Evolutionary conservation across 2,329 filamentous ascomycete species (phyloP).

Genomic region (Monosporascus sp.): DNA sequence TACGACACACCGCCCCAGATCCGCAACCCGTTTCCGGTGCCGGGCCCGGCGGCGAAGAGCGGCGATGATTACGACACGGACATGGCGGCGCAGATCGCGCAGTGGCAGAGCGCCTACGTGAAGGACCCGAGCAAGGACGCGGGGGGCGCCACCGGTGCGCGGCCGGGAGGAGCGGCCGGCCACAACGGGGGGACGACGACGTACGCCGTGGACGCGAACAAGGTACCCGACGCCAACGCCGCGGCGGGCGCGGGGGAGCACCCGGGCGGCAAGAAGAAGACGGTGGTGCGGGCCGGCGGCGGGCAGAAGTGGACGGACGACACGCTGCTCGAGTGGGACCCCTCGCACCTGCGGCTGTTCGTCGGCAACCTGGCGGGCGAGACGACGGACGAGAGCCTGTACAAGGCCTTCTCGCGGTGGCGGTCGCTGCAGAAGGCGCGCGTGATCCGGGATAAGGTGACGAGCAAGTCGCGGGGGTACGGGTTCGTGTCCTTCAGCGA

Average conservation of each 20-base stretch:
- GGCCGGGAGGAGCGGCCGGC: slow-evolving; percentile 22
- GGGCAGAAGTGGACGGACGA: slow-evolving; percentile 91
- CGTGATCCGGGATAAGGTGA: slow-evolving; percentile 91
- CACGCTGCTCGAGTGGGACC: slow-evolving; percentile 90
- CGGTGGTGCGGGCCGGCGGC: slow-evolving; percentile 81
- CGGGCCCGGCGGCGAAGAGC: slow-evolving; percentile 38
- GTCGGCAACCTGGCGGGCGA: slow-evolving; percentile 96
- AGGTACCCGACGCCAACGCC: slow-evolving; percentile 21
- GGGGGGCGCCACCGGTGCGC: slow-evolving; percentile 20
- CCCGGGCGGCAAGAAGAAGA: slow-evolving; percentile 64
- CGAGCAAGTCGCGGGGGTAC: slow-evolving; percentile 92
- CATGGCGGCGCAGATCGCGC: slow-evolving; percentile 84
- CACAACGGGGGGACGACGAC: slow-evolving; percentile 30
- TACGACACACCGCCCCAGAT: slow-evolving; percentile 62
- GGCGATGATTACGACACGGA: slow-evolving; percentile 63
- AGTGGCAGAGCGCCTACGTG: slow-evolving; percentile 89
- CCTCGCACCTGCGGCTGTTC: slow-evolving; percentile 87
- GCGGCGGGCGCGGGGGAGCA: slow-evolving; percentile 29
- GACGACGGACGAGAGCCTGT: slow-evolving; percentile 89
- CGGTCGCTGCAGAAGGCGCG: slow-evolving; percentile 85
- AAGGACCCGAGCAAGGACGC: slow-evolving; percentile 48
- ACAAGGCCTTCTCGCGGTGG: slow-evolving; percentile 91
- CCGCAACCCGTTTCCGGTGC: slow-evolving; percentile 73
- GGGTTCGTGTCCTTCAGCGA: slow-evolving; percentile 96
- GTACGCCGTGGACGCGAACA: slow-evolving; percentile 35